Conservation (phyloP, 1,139 yeast species). For the Pichia sp. region DNA sequence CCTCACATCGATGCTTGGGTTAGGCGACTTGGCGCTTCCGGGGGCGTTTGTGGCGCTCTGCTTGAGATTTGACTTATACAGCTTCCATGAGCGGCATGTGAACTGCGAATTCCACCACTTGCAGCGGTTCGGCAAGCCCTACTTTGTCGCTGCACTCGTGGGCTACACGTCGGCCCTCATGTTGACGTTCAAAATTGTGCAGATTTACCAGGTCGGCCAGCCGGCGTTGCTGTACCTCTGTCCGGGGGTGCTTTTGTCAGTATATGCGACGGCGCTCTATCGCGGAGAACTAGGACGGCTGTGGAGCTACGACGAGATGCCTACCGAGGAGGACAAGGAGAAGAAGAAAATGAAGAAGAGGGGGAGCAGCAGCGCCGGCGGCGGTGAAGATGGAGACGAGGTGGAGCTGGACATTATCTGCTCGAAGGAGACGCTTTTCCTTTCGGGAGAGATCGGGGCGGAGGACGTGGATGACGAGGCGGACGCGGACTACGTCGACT, state of each 20-base stretch:
- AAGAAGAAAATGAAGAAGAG: not conserved
- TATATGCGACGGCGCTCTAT: slow-evolving; percentile 32
- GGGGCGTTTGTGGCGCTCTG: slow-evolving; percentile 48
- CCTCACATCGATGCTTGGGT: slow-evolving; percentile 42
- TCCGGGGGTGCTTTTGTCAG: slow-evolving; percentile 44
- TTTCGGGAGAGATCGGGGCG: slow-evolving; percentile 21
- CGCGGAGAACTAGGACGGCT: slow-evolving; percentile 41
- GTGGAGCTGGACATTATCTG: slow-evolving; percentile 27
- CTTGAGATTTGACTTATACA: slow-evolving; percentile 46
- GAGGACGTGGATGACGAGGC: slow-evolving; percentile 25
- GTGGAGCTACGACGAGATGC: slow-evolving; percentile 37
- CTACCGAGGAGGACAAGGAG: not conserved
- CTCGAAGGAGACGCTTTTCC: slow-evolving; percentile 25
- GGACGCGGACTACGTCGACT: slow-evolving; percentile 20
- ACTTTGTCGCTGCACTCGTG: slow-evolving; percentile 41
- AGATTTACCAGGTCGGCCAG: slow-evolving; percentile 46
- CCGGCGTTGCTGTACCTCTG: slow-evolving; percentile 65
- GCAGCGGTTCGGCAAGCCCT: slow-evolving; percentile 39
- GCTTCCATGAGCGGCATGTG: slow-evolving; percentile 34
- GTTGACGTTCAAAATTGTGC: slow-evolving; percentile 40
- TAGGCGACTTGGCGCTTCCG: slow-evolving; percentile 61
- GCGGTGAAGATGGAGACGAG: slow-evolving; percentile 33
- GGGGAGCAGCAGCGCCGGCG: slow-evolving; percentile 43
- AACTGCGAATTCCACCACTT: slow-evolving; percentile 39
- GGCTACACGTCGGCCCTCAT: slow-evolving; percentile 46